Evolutionary conservation across 768 basidiomycete species (phyloP), one percentile per base, ranked within the genome.

Genomic region (Pleurotus djamor): DNA sequence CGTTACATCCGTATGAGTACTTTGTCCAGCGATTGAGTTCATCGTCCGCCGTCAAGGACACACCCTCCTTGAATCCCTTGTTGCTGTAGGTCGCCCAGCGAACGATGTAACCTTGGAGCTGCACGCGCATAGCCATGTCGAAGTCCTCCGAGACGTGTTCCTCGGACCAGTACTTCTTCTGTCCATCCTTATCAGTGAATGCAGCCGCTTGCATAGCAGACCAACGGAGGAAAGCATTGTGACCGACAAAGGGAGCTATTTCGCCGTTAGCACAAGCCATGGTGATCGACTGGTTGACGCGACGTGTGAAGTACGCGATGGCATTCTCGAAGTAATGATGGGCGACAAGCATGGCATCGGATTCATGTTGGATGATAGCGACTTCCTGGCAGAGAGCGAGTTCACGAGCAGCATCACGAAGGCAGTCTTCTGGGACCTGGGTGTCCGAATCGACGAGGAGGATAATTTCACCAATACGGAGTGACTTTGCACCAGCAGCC

Each of bases 21-120:
- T 95, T 96, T 64, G 95, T 92, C 94, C 94, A 96, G 8, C 94
- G 73, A 49, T 92, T 92, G 16, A 96, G 71, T 70, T 96, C 94
- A 70, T 96, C 94, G 32, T 92, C 92, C 59, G 87, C 83, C 0
- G 92, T 94, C 50, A 96, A 74, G 4, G 86, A 88, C 17, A 96
- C 94, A 58, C 94, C 94, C 67, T 96, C 94, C 75, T 95, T 90
- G 74, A 95, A 96, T 5, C 85, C 89, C 37, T 92, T 87, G 36
- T 89, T 79, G 0, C 85, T 87, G 71, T 96, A 96, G 0, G 91
- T 91, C 36, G 92, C 90, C 92, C 90, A 88, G 10, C 89, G 81
- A 61, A 92, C 79, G 58, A 83, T 86, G 67, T 91, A 92, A 2
- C 86, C 88, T 57, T 83, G 78, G 57, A 89, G 76, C 66, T 92